Evolutionary conservation across 192 early-diverging fungal species (phyloP).

Genomic region (Jimgerdemannia lactiflua): DNA sequence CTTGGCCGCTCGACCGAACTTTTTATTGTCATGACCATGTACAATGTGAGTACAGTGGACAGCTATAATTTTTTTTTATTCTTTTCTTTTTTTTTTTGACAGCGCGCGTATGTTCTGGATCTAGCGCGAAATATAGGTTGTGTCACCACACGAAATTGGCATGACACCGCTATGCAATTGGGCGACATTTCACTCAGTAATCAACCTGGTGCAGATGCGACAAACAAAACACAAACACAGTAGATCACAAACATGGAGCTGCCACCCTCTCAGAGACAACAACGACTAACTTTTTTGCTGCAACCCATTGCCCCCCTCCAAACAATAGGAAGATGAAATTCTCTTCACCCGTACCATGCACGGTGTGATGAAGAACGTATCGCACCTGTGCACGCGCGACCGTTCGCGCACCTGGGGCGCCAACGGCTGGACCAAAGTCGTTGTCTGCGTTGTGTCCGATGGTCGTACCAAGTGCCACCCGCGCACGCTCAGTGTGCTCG

Average conservation of each 20-base stretch:
- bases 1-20: slow-evolving; percentile 69
- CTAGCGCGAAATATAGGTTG: background rate
- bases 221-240: background rate
- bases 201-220: background rate
- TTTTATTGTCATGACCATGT: slow-evolving; percentile 86
- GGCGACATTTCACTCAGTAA: too few relatives aligned
- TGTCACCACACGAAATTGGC: too few relatives aligned
- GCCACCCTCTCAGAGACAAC: background rate
- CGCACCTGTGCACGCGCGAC: slow-evolving; percentile 61
- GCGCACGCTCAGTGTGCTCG: slow-evolving; percentile 66
- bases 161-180: too few relatives aligned
- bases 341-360: slow-evolving; percentile 89
- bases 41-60: slow-evolving; percentile 44
- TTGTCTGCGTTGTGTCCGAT: slow-evolving; percentile 80
- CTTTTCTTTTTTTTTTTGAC: background rate
- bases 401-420: slow-evolving; percentile 66
- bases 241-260: background rate
- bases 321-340: slow-evolving; percentile 72
- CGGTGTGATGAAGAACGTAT: slow-evolving; percentile 87
- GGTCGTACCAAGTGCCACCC: slow-evolving; percentile 75
- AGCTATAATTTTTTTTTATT: background rate
- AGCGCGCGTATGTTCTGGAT: background rate
- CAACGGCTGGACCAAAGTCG: slow-evolving; percentile 83
- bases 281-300: background rate
- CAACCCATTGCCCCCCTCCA: background rate